These are phyloP conservation scores for Paecilomyces sp. DNA, from an alignment of 2,329 filamentous ascomycete genomes.

Conservation along the genomic window DNA sequence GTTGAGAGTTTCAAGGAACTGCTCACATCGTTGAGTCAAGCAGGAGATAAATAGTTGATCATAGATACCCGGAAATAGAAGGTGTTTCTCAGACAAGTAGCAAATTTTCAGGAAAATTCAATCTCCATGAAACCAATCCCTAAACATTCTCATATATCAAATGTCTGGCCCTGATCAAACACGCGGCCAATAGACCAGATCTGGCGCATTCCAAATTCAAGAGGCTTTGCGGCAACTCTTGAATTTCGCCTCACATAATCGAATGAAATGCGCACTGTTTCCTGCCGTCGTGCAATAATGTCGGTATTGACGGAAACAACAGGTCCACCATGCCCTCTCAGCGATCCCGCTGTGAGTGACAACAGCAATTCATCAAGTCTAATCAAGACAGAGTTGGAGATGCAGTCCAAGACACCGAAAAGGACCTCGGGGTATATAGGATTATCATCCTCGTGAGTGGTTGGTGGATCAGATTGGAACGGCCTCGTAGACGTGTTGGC, in stretches of 20 bases:
- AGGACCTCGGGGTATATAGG: not conserved
- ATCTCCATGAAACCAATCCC: not conserved
- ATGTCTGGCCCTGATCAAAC: not conserved
- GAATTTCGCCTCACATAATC: not conserved
- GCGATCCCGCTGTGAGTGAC: not conserved
- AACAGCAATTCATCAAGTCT: conserved; percentile 2
- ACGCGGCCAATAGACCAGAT: not conserved
- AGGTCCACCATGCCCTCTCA: not conserved
- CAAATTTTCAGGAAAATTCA: not conserved
- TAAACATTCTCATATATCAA: not conserved
- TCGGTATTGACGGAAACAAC: not conserved
- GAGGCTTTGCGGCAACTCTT: conserved; percentile 2
- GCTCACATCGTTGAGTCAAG: not conserved
- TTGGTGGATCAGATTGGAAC: not conserved
- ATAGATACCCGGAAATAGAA: not conserved
- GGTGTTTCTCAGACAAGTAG: not conserved
- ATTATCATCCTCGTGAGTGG: not conserved
- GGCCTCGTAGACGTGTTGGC: not conserved
- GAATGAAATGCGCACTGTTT: not conserved
- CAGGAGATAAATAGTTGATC: not conserved
- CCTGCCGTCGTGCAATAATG: not conserved
- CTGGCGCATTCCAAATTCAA: conserved; percentile 1
- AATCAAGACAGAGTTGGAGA: conserved; percentile 6
- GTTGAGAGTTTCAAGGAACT: not conserved
- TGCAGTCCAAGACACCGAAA: conserved; percentile 7